phyloP scores from a whole-genome alignment of 225 moss, liverwort and hornwort genomes.

The Pseudoscleropodium purum region DNA sequence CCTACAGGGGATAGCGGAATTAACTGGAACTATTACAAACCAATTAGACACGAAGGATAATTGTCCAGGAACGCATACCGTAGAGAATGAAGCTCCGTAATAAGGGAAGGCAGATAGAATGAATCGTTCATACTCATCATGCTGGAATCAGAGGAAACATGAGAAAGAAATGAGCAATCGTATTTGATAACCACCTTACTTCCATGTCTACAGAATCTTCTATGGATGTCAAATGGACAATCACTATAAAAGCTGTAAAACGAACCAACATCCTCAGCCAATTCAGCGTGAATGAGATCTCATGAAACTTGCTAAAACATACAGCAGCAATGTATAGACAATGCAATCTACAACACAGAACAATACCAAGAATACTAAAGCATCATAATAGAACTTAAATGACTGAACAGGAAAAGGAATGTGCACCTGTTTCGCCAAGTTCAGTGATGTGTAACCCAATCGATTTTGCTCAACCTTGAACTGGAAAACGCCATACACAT shows the following conservation, averaged over 20 bases:
- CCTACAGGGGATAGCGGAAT: neutral
- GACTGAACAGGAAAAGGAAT: neutral
- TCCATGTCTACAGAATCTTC: neutral
- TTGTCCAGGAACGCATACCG: conserved; percentile 27
- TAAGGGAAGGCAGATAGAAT: conserved; percentile 90
- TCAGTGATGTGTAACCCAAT: conserved; percentile 66
- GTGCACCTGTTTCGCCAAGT: conserved; percentile 73
- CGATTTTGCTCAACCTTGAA: conserved; percentile 84
- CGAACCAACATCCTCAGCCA: neutral
- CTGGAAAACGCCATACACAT: conserved; percentile 96
- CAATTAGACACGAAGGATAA: neutral
- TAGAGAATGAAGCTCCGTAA: conserved; percentile 92
- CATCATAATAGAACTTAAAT: neutral
- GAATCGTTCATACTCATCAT: conserved; percentile 95
- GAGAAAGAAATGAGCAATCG: neutral
- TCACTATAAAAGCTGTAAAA: neutral
- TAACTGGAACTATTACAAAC: neutral
- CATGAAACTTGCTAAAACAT: neutral
- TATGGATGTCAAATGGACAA: neutral
- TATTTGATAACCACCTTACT: neutral
- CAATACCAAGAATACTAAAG: neutral
- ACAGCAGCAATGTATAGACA: neutral
- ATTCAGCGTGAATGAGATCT: neutral
- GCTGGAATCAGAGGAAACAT: conserved; percentile 57
- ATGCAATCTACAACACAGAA: neutral